phyloP scores from a whole-genome alignment of 164 flowering plant species.

The Houttuynia cordata region DNA sequence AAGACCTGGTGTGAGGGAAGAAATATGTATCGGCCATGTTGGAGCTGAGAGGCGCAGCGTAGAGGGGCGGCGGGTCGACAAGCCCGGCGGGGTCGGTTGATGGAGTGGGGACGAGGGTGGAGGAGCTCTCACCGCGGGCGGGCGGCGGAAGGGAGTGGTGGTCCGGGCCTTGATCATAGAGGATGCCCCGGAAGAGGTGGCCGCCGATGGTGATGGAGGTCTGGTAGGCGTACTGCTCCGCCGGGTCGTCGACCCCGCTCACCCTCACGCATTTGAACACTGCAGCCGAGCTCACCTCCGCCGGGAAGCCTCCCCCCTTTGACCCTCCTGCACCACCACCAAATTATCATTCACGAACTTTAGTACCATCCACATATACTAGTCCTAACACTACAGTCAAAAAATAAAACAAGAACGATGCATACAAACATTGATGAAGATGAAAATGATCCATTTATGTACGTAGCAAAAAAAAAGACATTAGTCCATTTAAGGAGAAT shows the following conservation, averaged over 20 bases:
- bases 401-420: too few relatives aligned
- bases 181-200: constrained; percentile 76
- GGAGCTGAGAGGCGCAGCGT: constrained; percentile 55
- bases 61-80: constrained; percentile 48
- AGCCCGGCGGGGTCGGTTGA: constrained; percentile 15
- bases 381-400: too few relatives aligned
- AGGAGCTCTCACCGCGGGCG: constrained; percentile 20
- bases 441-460: too few relatives aligned
- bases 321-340: constrained; percentile 29
- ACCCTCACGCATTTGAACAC: constrained; percentile 71
- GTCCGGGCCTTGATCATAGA: constrained; percentile 79
- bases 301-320: constrained; percentile 56
- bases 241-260: constrained; percentile 41
- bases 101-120: constrained; percentile 14
- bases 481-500: too few relatives aligned
- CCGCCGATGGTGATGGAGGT: constrained; percentile 89
- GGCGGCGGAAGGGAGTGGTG: not conserved
- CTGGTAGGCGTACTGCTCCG: constrained; percentile 71
- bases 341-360: too few relatives aligned
- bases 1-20: constrained; percentile 38
- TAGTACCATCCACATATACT: too few relatives aligned
- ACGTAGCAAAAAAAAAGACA: too few relatives aligned
- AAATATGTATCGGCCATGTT: constrained; percentile 84
- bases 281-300: constrained; percentile 53
- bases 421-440: too few relatives aligned